Evolutionary conservation across 2,329 filamentous ascomycete genomes (phyloP).

Genomic region (Curvularia eragrostidis): DNA sequence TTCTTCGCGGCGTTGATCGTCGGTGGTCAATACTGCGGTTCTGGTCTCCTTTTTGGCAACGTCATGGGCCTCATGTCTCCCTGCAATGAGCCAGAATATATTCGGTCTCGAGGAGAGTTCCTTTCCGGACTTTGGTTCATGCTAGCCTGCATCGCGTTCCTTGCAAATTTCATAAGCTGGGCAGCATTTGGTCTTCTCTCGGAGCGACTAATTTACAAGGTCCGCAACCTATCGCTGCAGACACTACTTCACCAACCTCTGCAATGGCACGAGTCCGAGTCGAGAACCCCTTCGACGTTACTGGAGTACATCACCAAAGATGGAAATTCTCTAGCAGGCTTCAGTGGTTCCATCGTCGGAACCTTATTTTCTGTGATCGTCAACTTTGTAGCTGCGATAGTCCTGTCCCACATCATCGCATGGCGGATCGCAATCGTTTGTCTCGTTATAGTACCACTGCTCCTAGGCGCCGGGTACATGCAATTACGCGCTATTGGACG

Average conservation of each 20-base stretch:
- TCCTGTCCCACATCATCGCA: slow-evolving; percentile 72
- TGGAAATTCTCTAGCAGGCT: slow-evolving; percentile 68
- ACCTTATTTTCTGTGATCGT: slow-evolving; percentile 71
- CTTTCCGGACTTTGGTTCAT: slow-evolving; percentile 67
- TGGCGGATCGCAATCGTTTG: slow-evolving; percentile 80
- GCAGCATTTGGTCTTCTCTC: slow-evolving; percentile 64
- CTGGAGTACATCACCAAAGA: slow-evolving; percentile 74
- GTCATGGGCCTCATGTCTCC: slow-evolving; percentile 64
- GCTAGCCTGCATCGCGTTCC: slow-evolving; percentile 65
- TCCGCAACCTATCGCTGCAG: slow-evolving; percentile 69
- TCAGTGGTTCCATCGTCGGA: slow-evolving; percentile 74
- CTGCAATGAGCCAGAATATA: slow-evolving; percentile 58
- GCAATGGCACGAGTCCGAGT: slow-evolving; percentile 73
- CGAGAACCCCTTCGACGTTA: slow-evolving; percentile 66
- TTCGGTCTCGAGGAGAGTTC: slow-evolving; percentile 59
- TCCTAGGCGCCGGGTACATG: slow-evolving; percentile 73
- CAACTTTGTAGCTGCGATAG: slow-evolving; percentile 72
- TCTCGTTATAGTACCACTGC: slow-evolving; percentile 70
- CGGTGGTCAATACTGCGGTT: slow-evolving; percentile 64
- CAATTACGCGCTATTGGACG: slow-evolving; percentile 67
- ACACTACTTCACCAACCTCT: slow-evolving; percentile 71
- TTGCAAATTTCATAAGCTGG: slow-evolving; percentile 68
- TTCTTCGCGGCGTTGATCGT: slow-evolving; percentile 61
- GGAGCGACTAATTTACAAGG: slow-evolving; percentile 69
- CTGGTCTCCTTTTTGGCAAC: slow-evolving; percentile 67